Percentiles rank a stretch among this genome's conserved stretches.
Conservation (phyloP, 106 monocot species). For the Vanilla planifolia region DNA sequence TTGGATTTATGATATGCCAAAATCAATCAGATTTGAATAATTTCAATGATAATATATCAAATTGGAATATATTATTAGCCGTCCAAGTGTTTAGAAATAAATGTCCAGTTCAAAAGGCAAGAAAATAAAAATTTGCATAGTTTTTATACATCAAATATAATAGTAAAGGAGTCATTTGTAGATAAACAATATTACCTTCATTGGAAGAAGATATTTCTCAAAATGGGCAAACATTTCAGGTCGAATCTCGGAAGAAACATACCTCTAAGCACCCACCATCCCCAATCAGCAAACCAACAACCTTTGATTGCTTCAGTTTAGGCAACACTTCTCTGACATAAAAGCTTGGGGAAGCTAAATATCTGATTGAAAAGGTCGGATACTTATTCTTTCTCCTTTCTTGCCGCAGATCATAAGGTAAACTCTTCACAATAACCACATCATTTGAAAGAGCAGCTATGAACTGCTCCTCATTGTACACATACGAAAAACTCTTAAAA, state of each 20-base stretch:
- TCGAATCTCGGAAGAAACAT: conserved; percentile 5
- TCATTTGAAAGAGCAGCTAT: conserved; percentile 73
- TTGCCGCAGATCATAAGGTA: conserved; percentile 60
- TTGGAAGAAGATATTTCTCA: too few species aligned
- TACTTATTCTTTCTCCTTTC: conserved; percentile 73
- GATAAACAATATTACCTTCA: too few species aligned
- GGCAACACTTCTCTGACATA: conserved; percentile 69
- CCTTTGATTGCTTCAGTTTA: conserved; percentile 68
- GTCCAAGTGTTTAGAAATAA: too few species aligned
- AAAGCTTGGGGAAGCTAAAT: conserved; percentile 41
- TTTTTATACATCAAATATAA: too few species aligned
- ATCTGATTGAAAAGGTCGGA: conserved; percentile 51
- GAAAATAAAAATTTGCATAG: too few species aligned
- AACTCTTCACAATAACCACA: conserved; percentile 61
- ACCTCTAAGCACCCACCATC: conserved; percentile 93
- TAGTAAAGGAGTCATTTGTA: too few species aligned
- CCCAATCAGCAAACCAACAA: conserved; percentile 55
- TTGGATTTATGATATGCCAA: too few species aligned
- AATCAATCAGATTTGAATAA: too few species aligned
- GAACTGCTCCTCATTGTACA: conserved; percentile 84
- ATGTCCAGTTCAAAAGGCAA: too few species aligned
- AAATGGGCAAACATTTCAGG: too few species aligned
- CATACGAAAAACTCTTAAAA: conserved; percentile 90
- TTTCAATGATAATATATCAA: too few species aligned
- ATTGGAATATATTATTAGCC: too few species aligned